A percentile compares a stretch with the other conserved stretches of the same genome.
Conservation (phyloP, 2,329 filamentous ascomycete genomes). For the Aureobasidium subglaciale region DNA sequence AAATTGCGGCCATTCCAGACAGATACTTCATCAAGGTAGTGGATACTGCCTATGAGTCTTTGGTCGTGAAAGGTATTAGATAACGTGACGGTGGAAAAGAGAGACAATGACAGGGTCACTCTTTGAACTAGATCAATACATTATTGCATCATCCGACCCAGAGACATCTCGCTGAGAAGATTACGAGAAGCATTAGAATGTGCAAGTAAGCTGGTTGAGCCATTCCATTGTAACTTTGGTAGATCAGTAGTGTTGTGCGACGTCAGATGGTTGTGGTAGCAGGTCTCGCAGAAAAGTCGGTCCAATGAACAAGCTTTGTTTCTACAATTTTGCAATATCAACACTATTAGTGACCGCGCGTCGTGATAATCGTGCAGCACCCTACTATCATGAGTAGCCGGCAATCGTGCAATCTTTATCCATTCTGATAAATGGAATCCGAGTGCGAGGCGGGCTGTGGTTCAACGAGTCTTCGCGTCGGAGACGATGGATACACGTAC, state of each 20-base stretch:
- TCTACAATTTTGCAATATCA: not conserved
- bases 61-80: not conserved
- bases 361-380: not conserved
- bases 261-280: not conserved
- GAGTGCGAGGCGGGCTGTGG: constrained; percentile 46
- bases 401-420: not conserved
- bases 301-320: not conserved
- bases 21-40: constrained; percentile 5
- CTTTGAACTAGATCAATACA: not conserved
- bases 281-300: too few relatives aligned
- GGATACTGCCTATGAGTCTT: not conserved
- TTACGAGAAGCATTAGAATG: too few relatives aligned
- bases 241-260: too few relatives aligned
- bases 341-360: not conserved
- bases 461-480: constrained; percentile 59
- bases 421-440: constrained; percentile 13
- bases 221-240: too few relatives aligned
- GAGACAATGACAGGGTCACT: not conserved
- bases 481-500: constrained; percentile 69
- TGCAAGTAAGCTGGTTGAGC: too few relatives aligned
- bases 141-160: too few relatives aligned
- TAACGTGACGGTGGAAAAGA: not conserved
- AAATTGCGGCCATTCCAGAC: not conserved
- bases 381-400: not conserved
- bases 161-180: too few relatives aligned